Percentiles rank a stretch among this genome's conserved stretches.
phyloP scores from a whole-genome alignment of 2,329 filamentous ascomycete species.

The Trichoderma asperellum region DNA sequence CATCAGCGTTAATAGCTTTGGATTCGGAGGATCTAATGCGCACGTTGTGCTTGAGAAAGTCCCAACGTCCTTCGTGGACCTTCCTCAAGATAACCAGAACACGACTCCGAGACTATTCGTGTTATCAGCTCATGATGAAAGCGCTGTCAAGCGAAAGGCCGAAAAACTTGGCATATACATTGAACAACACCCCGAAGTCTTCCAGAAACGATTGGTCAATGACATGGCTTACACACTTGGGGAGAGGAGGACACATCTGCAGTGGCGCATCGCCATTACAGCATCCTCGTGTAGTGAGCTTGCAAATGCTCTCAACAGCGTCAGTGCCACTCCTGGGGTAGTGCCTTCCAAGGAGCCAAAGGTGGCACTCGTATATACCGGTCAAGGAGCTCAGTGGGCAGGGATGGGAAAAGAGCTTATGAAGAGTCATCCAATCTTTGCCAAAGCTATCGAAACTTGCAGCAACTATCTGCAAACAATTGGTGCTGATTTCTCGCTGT shows the following conservation, averaged over 20 bases:
- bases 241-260: constrained; percentile 49
- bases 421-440: constrained; percentile 43
- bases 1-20: constrained; percentile 56
- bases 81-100: constrained; percentile 30
- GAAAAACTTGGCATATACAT: constrained; percentile 44
- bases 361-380: constrained; percentile 45
- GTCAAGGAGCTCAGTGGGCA: constrained; percentile 47
- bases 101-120: constrained; percentile 47
- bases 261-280: constrained; percentile 50
- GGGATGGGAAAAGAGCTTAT: constrained; percentile 46
- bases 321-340: constrained; percentile 29
- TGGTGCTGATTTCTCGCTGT: constrained; percentile 43
- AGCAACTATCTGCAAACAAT: constrained; percentile 42
- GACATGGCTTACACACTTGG: constrained; percentile 55
- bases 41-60: constrained; percentile 46
- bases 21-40: constrained; percentile 52
- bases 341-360: constrained; percentile 32
- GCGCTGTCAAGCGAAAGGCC: constrained; percentile 39
- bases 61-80: constrained; percentile 16
- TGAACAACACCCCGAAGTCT: constrained; percentile 49
- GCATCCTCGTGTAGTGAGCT: constrained; percentile 51
- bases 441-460: constrained; percentile 39
- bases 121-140: constrained; percentile 46
- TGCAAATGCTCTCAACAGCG: constrained; percentile 48
- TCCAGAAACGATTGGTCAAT: constrained; percentile 48